Base-by-base conservation (phyloP, 1,139 yeast genomes). In the Nakaseomyces uthaithaninus region DNA sequence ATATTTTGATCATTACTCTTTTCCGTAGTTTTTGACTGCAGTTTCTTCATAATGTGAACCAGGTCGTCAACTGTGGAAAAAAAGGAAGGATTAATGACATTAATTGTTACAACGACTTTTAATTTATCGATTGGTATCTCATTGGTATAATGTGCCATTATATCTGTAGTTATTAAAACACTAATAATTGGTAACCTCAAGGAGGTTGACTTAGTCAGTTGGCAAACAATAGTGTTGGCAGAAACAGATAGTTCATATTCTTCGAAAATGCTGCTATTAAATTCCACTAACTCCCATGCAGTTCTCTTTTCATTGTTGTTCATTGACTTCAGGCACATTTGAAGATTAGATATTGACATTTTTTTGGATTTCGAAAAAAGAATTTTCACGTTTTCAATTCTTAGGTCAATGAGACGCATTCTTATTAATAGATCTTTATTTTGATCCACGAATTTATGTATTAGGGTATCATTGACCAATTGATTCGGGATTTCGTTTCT, bases 161-260 rank as follows among this genome's bases (percentile, higher is more conserved):
- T 20, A 39, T 57, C 59, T 3, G 61, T 51, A 1, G 54, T 50
- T 2, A 57, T 35, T 20, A 57, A 48, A 10, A 51, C 27, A 38
- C 53, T 59, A 3, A 59, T 42, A 14, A 57, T 40, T 3, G 64
- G 63, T 6, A 57, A 39, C 19, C 55, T 46, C 14, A 59, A 31
- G 2, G 46, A 45, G 2, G 55, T 47, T 12, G 46, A 40, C 2
- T 50, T 42, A 10, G 48, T 44, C 3, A 52, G 33, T 22, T 42
- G 43, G 2, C 54, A 40, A 9, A 40, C 40, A 4, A 54, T 37
- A 1, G 60, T 44, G 39, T 50, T 59, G 1, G 52, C 50, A 2
- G 63, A 51, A 3, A 59, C 27, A 2, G 62, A 48, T 2, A 57
- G 20, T 45, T 59, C 61, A 36, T 49, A 50, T 27, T 50, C 51